Evolutionary conservation across 2,329 filamentous ascomycete genomes (phyloP).

Genomic region (Mollisiaceae sp.): DNA sequence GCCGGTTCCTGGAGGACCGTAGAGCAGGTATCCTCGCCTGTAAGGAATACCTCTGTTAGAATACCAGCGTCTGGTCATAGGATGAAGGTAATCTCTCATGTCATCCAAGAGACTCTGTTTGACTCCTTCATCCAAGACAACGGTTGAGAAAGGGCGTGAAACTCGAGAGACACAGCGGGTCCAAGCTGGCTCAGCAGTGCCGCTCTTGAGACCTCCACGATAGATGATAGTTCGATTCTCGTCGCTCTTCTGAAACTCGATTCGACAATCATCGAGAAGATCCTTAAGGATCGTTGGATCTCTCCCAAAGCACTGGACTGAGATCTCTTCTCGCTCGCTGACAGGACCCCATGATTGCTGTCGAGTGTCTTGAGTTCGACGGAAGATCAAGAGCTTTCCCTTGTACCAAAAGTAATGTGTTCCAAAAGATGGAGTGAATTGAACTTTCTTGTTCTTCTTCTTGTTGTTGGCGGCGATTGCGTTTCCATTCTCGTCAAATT

Average conservation of each 20-base stretch:
- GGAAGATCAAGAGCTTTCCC: constrained; percentile 61
- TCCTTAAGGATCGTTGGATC: constrained; percentile 65
- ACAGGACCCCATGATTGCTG: constrained; percentile 46
- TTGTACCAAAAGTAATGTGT: constrained; percentile 73
- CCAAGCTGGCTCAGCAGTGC: constrained; percentile 57
- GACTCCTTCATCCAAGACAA: constrained; percentile 65
- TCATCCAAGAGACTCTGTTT: constrained; percentile 66
- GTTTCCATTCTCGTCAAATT: constrained; percentile 37
- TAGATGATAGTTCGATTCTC: constrained; percentile 69
- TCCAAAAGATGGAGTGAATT: constrained; percentile 71
- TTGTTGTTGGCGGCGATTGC: constrained; percentile 32
- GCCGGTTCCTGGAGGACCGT: constrained; percentile 81
- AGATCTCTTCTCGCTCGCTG: constrained; percentile 63
- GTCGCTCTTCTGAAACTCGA: constrained; percentile 61
- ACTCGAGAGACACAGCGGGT: constrained; percentile 64
- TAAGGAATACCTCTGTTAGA: constrained; percentile 84
- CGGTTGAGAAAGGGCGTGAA: constrained; percentile 66
- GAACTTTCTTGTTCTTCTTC: constrained; percentile 47
- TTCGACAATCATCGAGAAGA: constrained; percentile 62
- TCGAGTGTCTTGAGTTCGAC: constrained; percentile 55
- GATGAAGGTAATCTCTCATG: constrained; percentile 66
- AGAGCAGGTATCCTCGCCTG: constrained; percentile 79
- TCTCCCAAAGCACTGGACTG: constrained; percentile 65
- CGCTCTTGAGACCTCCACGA: constrained; percentile 54
- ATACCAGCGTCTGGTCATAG: constrained; percentile 76